These are phyloP conservation scores for Lentinus brumalis DNA, from an alignment of 768 basidiomycete genomes.

Conservation along the genomic window DNA sequence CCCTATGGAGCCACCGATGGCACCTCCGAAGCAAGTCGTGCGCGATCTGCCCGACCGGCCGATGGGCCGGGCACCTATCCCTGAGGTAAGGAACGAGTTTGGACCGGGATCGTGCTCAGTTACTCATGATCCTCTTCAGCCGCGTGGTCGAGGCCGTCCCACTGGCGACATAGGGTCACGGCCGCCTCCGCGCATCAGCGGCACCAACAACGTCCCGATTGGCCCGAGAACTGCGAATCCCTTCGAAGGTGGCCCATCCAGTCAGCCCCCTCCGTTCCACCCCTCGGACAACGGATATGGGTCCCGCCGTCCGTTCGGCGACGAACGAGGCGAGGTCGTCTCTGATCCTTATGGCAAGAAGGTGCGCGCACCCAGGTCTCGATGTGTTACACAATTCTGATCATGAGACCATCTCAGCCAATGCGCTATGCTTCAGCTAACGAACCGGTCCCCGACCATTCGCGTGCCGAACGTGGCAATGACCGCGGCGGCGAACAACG, in stretches of 20 bases:
- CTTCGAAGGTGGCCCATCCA: not conserved
- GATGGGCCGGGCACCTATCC: too few relatives aligned
- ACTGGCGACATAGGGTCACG: not conserved
- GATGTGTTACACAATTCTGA: not conserved
- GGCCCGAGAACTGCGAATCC: not conserved
- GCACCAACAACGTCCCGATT: constrained; percentile 17
- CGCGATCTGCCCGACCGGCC: not conserved
- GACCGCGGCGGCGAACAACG: constrained; percentile 3
- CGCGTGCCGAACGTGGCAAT: not conserved
- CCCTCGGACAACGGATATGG: not conserved
- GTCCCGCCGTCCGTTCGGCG: not conserved
- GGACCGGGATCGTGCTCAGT: too few relatives aligned
- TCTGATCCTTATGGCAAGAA: constrained; percentile 1
- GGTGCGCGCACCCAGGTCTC: not conserved
- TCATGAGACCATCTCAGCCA: not conserved
- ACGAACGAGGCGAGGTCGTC: not conserved
- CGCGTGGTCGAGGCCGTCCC: not conserved
- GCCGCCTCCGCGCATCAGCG: constrained; percentile 10
- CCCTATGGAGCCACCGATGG: not conserved
- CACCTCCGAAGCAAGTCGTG: too few relatives aligned
- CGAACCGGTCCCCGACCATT: not conserved
- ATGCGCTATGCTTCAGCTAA: not conserved
- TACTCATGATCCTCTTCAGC: too few relatives aligned
- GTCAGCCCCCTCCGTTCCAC: not conserved
- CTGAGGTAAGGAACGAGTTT: too few relatives aligned